Conservation (phyloP, 805 yeast genomes). For the Pachysolen tannophilus region DNA sequence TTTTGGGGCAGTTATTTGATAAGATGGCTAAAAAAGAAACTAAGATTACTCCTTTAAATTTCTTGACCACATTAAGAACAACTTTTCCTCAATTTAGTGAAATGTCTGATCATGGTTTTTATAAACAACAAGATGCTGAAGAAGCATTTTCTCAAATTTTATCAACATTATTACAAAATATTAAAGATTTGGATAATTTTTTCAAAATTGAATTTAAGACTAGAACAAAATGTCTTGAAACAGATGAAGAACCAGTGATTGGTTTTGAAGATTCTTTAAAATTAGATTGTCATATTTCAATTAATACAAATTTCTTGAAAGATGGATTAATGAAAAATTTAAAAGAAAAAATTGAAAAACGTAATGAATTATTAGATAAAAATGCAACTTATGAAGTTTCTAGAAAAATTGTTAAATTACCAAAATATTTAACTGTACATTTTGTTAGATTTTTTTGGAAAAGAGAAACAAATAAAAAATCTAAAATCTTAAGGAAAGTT, state of each 20-base stretch:
- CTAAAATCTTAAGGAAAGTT: slow-evolving; percentile 90
- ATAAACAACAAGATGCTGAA: slow-evolving; percentile 97
- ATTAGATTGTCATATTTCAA: slow-evolving; percentile 82
- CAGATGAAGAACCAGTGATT: slow-evolving; percentile 35
- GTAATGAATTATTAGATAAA: slow-evolving; percentile 58
- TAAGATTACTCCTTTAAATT: slow-evolving; percentile 56
- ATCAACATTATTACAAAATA: slow-evolving; percentile 36
- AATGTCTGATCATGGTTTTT: slow-evolving; percentile 56
- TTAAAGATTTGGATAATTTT: slow-evolving; percentile 44
- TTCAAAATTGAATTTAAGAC: slow-evolving; percentile 63
- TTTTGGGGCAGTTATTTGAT: slow-evolving; percentile 34
- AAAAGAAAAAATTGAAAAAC: slow-evolving; percentile 70
- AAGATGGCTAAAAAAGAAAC: slow-evolving; percentile 37
- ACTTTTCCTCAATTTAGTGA: slow-evolving; percentile 88
- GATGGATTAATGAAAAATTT: slow-evolving; percentile 76
- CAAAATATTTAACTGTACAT: slow-evolving; percentile 82
- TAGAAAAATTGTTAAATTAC: slow-evolving; percentile 64
- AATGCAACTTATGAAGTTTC: slow-evolving; percentile 64
- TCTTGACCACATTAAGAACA: slow-evolving; percentile 58
- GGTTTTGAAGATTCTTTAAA: slow-evolving; percentile 58
- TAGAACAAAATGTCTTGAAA: slow-evolving; percentile 52
- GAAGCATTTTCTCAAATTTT: slow-evolving; percentile 84
- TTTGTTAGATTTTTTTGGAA: slow-evolving; percentile 96
- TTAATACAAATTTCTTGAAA: slow-evolving; percentile 77
- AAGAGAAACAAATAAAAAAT: slow-evolving; percentile 80